A percentile compares a stretch with the other conserved stretches of the same genome.
Evolutionary conservation across 2,329 filamentous ascomycete species (phyloP).

Genomic region (Fragosphaeria purpurea): DNA sequence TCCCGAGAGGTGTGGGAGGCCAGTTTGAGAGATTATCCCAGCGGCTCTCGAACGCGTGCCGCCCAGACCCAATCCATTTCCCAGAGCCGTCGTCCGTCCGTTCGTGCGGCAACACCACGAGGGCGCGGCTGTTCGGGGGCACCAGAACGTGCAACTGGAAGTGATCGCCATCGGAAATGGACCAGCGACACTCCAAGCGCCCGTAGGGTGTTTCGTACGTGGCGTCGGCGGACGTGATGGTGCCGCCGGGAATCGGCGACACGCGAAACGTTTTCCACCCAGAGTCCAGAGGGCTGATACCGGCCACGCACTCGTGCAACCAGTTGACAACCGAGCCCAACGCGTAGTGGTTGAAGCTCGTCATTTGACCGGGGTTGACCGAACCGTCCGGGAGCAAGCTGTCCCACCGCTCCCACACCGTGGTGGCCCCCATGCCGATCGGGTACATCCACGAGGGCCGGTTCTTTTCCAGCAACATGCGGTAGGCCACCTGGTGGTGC

Average conservation of each 20-base stretch:
- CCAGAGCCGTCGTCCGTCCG: background rate
- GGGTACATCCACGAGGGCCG: slow-evolving; percentile 28
- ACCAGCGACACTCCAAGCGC: slow-evolving; percentile 19
- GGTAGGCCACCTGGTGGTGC: slow-evolving; percentile 16
- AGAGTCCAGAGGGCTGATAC: slow-evolving; percentile 15
- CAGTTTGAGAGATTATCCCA: slow-evolving; percentile 6
- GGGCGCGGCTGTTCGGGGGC: slow-evolving; percentile 11
- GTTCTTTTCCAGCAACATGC: slow-evolving; percentile 23
- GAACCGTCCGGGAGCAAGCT: slow-evolving; percentile 25
- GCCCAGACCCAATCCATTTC: slow-evolving; percentile 8
- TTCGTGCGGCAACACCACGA: slow-evolving; percentile 8
- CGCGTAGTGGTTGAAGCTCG: slow-evolving; percentile 32
- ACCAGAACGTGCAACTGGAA: slow-evolving; percentile 11
- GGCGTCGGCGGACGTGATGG: slow-evolving; percentile 13
- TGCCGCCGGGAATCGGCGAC: slow-evolving; percentile 20
- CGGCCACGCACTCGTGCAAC: slow-evolving; percentile 25
- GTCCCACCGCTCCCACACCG: slow-evolving; percentile 33
- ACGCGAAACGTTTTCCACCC: slow-evolving; percentile 22
- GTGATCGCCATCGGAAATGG: background rate
- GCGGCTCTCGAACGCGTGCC: slow-evolving; percentile 3
- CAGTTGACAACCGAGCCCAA: slow-evolving; percentile 28
- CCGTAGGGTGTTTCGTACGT: slow-evolving; percentile 25
- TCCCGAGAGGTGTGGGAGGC: slow-evolving; percentile 5
- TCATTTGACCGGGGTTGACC: slow-evolving; percentile 30
- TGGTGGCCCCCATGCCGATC: slow-evolving; percentile 28